A percentile compares a stretch with the other conserved stretches of the same genome.
Evolutionary conservation across 2,329 filamentous ascomycete species (phyloP).

Genomic region (Stagonosporopsis rhizophila): DNA sequence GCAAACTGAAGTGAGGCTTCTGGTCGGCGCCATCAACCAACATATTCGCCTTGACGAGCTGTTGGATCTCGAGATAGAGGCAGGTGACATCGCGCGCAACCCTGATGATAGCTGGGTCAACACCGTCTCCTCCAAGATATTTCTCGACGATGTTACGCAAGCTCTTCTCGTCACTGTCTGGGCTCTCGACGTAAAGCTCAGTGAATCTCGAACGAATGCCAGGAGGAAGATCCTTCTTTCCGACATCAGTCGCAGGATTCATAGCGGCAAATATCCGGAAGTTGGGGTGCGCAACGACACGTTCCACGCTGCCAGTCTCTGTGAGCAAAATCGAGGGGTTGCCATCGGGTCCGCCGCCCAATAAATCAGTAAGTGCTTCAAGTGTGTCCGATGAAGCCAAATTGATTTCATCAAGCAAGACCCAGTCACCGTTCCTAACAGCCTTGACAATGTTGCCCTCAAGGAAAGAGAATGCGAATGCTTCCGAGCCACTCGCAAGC

Average conservation of each 20-base stretch:
- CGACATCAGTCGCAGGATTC: conserved; percentile 98
- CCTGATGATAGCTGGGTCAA: conserved; percentile 71
- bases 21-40: conserved; percentile 95
- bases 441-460: conserved; percentile 97
- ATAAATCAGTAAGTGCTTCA: conserved; percentile 88
- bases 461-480: conserved; percentile 92
- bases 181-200: conserved; percentile 91
- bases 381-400: conserved; percentile 92
- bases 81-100: conserved; percentile 81
- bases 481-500: conserved; percentile 72
- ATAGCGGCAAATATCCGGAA: conserved; percentile 98
- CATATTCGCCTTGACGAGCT: conserved; percentile 78
- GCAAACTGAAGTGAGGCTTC: conserved; percentile 94
- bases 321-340: conserved; percentile 85
- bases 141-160: conserved; percentile 86
- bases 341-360: conserved; percentile 74
- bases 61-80: conserved; percentile 88
- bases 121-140: conserved; percentile 75
- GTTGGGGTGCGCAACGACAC: conserved; percentile 85
- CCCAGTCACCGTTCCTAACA: conserved; percentile 95
- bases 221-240: conserved; percentile 90
- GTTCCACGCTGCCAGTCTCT: conserved; percentile 91
- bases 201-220: conserved; percentile 93
- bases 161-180: conserved; percentile 85
- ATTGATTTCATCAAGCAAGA: conserved; percentile 96